A percentile compares a stretch with the other conserved stretches of the same genome.
phyloP scores from a whole-genome alignment of 78 protist species.

The Salpingoeca rosetta region DNA sequence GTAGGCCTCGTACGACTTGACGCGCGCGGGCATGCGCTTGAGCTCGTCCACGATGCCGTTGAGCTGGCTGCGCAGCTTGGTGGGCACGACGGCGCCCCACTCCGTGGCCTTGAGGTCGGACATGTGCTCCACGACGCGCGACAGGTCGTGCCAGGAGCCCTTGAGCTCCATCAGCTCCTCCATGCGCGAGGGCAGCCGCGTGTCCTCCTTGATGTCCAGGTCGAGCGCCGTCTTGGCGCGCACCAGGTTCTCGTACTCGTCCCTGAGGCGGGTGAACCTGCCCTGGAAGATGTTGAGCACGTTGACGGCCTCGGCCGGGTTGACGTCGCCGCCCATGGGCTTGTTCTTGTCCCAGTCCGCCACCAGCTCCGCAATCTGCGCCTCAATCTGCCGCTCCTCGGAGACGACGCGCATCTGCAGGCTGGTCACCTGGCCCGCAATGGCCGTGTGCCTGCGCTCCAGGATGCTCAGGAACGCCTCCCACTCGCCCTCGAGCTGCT shows the following conservation, averaged over 20 bases:
- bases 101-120: conserved; percentile 51
- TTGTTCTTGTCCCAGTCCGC: conserved; percentile 32
- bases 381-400: conserved; percentile 23
- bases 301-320: conserved; percentile 38
- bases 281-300: conserved; percentile 37
- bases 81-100: conserved; percentile 75
- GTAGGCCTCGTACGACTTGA: conserved; percentile 72
- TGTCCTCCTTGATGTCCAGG: conserved; percentile 28
- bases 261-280: conserved; percentile 25
- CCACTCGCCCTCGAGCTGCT: conserved; percentile 72
- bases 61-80: conserved; percentile 30
- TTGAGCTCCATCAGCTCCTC: conserved; percentile 69
- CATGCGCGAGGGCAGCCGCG: conserved; percentile 36
- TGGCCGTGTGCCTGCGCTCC: conserved; percentile 11
- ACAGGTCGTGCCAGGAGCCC: conserved; percentile 60
- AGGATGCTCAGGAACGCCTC: conserved; percentile 48
- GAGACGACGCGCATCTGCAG: conserved; percentile 22
- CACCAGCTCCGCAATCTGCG: neutral
- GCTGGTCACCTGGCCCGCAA: neutral
- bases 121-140: conserved; percentile 44
- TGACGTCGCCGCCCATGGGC: conserved; percentile 63
- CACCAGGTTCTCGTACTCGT: conserved; percentile 37
- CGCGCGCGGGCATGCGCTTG: conserved; percentile 54
- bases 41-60: conserved; percentile 31
- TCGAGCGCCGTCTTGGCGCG: conserved; percentile 69